Evolutionary conservation across 2,329 filamentous ascomycete species (phyloP).

Genomic region (Aspergillus hiratsukae): DNA sequence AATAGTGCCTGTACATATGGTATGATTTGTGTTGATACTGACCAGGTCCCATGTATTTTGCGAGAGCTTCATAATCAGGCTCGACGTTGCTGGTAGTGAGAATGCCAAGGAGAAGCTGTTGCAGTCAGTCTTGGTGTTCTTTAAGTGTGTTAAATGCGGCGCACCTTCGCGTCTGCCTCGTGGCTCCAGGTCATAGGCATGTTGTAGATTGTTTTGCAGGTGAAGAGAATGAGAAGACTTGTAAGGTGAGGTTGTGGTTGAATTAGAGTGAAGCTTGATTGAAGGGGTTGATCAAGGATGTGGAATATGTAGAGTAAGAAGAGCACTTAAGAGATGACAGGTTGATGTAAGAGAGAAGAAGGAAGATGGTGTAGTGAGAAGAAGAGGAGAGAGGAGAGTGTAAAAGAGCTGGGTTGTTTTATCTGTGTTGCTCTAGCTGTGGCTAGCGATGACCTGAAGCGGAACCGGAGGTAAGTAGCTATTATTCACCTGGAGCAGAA

Average conservation of each 20-base stretch:
- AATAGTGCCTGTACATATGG: neutral
- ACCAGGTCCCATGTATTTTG: slow-evolving; percentile 22
- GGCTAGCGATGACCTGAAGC: too few relatives aligned
- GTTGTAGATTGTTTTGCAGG: neutral
- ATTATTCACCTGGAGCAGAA: too few relatives aligned
- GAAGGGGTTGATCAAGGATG: neutral
- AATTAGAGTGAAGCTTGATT: neutral
- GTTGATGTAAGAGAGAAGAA: too few relatives aligned
- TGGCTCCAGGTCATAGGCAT: slow-evolving; percentile 29
- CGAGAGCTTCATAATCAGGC: slow-evolving; percentile 15
- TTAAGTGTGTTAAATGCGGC: neutral
- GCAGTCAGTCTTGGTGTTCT: neutral
- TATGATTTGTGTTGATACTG: neutral
- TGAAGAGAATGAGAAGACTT: neutral
- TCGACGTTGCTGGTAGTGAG: slow-evolving; percentile 13
- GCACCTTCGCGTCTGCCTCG: slow-evolving; percentile 26
- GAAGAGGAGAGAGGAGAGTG: too few relatives aligned
- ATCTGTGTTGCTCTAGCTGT: too few relatives aligned
- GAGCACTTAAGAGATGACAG: too few relatives aligned
- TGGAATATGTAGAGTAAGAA: too few relatives aligned
- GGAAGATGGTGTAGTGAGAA: too few relatives aligned
- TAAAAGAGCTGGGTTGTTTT: too few relatives aligned
- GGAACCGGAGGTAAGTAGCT: too few relatives aligned
- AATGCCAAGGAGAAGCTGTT: slow-evolving; percentile 22
- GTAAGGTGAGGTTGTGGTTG: neutral